These are phyloP conservation scores for Wickerhamiella domercqiae DNA, from an alignment of 805 yeast genomes.

Conservation along the genomic window DNA sequence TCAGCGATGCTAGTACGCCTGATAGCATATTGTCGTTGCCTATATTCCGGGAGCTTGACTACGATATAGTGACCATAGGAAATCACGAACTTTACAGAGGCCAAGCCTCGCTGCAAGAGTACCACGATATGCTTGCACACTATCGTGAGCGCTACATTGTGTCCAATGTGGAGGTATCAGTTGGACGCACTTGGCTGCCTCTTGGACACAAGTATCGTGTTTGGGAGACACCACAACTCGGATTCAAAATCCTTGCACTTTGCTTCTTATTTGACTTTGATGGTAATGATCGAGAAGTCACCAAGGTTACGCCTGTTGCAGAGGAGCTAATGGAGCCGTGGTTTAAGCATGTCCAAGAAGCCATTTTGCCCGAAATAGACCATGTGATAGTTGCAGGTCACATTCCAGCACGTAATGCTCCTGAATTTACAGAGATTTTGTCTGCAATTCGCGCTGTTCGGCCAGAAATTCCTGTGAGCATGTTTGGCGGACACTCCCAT, in stretches of 20 bases:
- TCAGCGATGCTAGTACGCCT: constrained; percentile 52
- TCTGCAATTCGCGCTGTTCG: constrained; percentile 37
- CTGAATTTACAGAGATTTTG: constrained; percentile 36
- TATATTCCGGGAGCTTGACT: constrained; percentile 45
- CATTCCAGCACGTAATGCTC: constrained; percentile 49
- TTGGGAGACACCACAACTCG: constrained; percentile 42
- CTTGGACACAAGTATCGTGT: constrained; percentile 56
- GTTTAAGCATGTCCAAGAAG: constrained; percentile 34
- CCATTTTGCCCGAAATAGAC: constrained; percentile 34
- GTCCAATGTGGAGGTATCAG: constrained; percentile 24
- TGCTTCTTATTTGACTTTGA: constrained; percentile 68
- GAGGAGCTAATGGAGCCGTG: constrained; percentile 41
- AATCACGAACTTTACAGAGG: constrained; percentile 76
- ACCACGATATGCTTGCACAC: constrained; percentile 32
- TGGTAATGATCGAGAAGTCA: constrained; percentile 36
- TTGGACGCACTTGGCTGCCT: constrained; percentile 30
- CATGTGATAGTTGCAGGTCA: constrained; percentile 60
- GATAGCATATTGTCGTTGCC: constrained; percentile 48
- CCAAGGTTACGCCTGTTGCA: constrained; percentile 47
- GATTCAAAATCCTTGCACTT: constrained; percentile 41
- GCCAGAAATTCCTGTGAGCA: constrained; percentile 53
- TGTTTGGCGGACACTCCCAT: constrained; percentile 91
- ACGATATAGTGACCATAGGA: constrained; percentile 71
- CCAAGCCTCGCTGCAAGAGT: constrained; percentile 50
- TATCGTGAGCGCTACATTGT: constrained; percentile 46